Conservation (phyloP, 306 rosid genomes). For the Pterocarpus macrocarpus region DNA sequence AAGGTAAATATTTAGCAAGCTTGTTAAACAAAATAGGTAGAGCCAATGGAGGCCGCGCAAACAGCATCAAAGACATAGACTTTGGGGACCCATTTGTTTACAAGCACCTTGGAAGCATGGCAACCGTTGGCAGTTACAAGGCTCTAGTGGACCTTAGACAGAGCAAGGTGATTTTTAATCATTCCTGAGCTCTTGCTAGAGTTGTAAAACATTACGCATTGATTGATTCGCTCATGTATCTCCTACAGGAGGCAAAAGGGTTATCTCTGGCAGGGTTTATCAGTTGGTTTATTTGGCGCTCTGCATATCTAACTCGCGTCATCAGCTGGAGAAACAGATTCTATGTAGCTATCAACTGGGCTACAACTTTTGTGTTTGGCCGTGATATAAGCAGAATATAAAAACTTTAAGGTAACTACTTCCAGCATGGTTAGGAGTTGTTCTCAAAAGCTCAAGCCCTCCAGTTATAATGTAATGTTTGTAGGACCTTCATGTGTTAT, state of each 20-base stretch:
- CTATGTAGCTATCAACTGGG: constrained; percentile 95
- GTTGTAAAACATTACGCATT: not conserved
- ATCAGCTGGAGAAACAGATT: constrained; percentile 97
- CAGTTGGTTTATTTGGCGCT: constrained; percentile 97
- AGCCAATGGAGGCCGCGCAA: constrained; percentile 78
- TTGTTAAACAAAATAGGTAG: constrained; percentile 77
- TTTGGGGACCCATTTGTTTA: constrained; percentile 81
- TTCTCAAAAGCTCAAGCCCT: not conserved
- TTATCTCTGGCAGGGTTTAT: constrained; percentile 79
- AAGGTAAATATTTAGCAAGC: constrained; percentile 80
- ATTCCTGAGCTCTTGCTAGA: constrained; percentile 4
- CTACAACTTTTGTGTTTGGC: constrained; percentile 86
- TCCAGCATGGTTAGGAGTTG: not conserved
- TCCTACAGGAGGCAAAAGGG: constrained; percentile 79
- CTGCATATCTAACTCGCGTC: constrained; percentile 86
- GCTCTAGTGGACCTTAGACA: constrained; percentile 99
- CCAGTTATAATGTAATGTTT: not conserved
- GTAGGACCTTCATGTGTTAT: constrained; percentile 7
- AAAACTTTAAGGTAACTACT: constrained; percentile 42
- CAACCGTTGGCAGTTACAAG: constrained; percentile 87
- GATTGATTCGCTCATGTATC: constrained; percentile 37
- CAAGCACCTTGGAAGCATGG: constrained; percentile 98
- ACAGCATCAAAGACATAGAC: constrained; percentile 58
- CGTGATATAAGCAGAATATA: constrained; percentile 94
- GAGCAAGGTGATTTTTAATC: constrained; percentile 68